Conservation (phyloP, 495 filamentous ascomycete species). For the Cryomyces minteri region DNA sequence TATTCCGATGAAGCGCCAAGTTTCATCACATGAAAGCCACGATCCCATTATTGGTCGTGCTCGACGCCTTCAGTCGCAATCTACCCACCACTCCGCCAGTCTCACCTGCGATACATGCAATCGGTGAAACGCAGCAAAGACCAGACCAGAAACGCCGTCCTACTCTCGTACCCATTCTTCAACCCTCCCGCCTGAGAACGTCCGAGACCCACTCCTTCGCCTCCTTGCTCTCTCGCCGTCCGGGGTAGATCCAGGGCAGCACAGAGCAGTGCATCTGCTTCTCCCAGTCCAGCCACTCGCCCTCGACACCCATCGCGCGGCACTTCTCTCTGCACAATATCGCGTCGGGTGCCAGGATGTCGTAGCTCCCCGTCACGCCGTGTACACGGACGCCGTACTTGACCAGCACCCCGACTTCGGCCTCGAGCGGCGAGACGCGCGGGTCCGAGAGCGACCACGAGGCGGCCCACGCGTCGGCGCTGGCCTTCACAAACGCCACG, state of each 20-base stretch:
- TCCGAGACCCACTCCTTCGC: constrained; percentile 22
- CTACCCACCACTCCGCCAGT: no score
- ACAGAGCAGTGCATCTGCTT: constrained; percentile 30
- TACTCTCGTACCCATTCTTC: no score
- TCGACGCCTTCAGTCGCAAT: not conserved
- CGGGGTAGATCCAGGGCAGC: constrained; percentile 19
- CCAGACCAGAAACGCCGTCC: no score
- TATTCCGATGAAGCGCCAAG: no score
- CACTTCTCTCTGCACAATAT: constrained; percentile 18
- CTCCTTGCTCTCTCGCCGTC: constrained; percentile 18
- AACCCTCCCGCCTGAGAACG: constrained; percentile 7
- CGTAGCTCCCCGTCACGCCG: constrained; percentile 19
- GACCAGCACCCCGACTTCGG: constrained; percentile 13
- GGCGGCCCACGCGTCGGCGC: constrained; percentile 18
- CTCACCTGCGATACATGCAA: no score
- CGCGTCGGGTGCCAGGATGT: constrained; percentile 23
- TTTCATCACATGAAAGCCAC: no score
- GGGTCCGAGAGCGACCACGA: constrained; percentile 13
- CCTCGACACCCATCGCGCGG: constrained; percentile 13
- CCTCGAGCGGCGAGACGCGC: constrained; percentile 16
- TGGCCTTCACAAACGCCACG: constrained; percentile 11
- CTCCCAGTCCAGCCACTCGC: constrained; percentile 27
- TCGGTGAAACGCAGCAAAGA: no score
- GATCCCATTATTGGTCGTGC: not conserved
- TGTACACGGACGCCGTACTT: constrained; percentile 16